Evolutionary conservation across 805 yeast genomes (phyloP).

Genomic region (Ogataea zsoltii): DNA sequence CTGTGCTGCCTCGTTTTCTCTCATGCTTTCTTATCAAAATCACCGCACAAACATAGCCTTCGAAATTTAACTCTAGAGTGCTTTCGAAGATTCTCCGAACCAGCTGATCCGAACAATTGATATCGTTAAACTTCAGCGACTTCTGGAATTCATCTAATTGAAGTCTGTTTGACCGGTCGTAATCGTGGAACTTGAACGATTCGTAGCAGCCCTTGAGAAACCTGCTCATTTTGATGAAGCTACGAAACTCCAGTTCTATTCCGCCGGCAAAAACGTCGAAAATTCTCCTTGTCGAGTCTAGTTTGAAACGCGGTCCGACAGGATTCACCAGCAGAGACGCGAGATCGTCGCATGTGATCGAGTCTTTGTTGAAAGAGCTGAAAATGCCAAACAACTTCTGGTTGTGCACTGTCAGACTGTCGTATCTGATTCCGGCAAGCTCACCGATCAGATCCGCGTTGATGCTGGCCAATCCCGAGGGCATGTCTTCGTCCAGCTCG

Average conservation of each 20-base stretch:
- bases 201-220: constrained; percentile 34
- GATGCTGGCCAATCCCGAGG: not conserved
- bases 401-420: constrained; percentile 27
- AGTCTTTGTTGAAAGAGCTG: constrained; percentile 18
- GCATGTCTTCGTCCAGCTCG: constrained; percentile 11
- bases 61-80: constrained; percentile 25
- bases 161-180: constrained; percentile 27
- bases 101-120: constrained; percentile 25
- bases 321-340: constrained; percentile 26
- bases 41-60: constrained; percentile 31
- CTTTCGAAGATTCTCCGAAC: constrained; percentile 23
- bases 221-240: constrained; percentile 30
- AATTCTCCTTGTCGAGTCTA: constrained; percentile 20
- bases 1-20: constrained; percentile 6
- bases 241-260: constrained; percentile 27
- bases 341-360: constrained; percentile 17
- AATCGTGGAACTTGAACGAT: constrained; percentile 32
- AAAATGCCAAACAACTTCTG: constrained; percentile 21
- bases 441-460: constrained; percentile 17
- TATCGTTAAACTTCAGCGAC: constrained; percentile 27
- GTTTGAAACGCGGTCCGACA: constrained; percentile 19
- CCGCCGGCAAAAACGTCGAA: constrained; percentile 22
- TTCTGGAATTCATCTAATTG: constrained; percentile 30
- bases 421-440: constrained; percentile 14
- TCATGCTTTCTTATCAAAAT: constrained; percentile 28